phyloP scores from a whole-genome alignment of 768 basidiomycete species.

The Mycena pura region DNA sequence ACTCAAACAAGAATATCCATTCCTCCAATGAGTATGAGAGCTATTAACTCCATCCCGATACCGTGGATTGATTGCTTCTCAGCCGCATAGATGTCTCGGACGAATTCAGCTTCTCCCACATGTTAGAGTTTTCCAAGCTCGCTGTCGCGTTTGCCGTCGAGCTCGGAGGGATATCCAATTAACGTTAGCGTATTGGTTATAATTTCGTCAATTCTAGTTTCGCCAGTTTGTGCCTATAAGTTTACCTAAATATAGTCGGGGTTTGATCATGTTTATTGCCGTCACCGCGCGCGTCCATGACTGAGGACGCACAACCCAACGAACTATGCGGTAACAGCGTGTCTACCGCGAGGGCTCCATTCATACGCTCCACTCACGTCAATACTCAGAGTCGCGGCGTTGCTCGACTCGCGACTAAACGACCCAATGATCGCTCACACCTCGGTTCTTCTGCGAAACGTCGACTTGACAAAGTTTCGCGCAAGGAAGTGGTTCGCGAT shows the following conservation, averaged over 20 bases:
- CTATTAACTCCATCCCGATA: conserved; percentile 15
- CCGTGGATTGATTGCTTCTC: conserved; percentile 21
- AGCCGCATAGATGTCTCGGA: conserved; percentile 85
- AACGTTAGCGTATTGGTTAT: conserved; percentile 13
- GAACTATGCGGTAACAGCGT: conserved; percentile 14
- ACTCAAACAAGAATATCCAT: conserved; percentile 87
- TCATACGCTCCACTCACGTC: background rate
- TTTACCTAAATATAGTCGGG: no score
- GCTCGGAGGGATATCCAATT: conserved; percentile 58
- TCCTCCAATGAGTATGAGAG: conserved; percentile 79
- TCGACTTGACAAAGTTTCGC: conserved; percentile 5
- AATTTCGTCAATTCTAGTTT: no score
- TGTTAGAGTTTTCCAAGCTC: conserved; percentile 88
- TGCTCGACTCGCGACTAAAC: conserved; percentile 5
- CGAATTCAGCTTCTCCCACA: conserved; percentile 91
- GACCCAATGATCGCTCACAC: conserved; percentile 14
- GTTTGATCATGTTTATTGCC: background rate
- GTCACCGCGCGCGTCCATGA: background rate
- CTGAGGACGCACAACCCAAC: conserved; percentile 21
- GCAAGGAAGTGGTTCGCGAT: conserved; percentile 4
- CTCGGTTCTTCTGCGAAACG: conserved; percentile 12
- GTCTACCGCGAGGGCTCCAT: background rate
- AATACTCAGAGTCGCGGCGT: background rate
- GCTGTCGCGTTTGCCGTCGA: conserved; percentile 83
- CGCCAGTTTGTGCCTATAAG: no score